phyloP scores from a whole-genome alignment of 768 basidiomycete genomes.

The Phanerodontia chrysosporium region DNA sequence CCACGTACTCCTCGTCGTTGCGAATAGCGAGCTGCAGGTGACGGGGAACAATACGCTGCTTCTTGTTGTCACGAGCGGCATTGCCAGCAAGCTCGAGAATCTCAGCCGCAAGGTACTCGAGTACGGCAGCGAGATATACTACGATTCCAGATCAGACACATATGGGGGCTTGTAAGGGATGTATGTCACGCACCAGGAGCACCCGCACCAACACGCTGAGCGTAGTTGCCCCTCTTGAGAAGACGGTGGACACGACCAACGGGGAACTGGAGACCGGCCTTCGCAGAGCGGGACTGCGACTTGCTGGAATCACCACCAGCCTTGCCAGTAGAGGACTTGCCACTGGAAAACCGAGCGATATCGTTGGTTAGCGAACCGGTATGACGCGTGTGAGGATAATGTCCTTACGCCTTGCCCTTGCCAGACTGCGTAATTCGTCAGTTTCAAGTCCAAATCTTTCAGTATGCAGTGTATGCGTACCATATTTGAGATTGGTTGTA shows the following conservation, averaged over 20 bases:
- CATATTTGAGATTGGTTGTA: conserved; percentile 27
- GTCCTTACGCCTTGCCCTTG: conserved; percentile 49
- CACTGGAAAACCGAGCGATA: conserved; percentile 26
- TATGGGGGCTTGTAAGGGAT: too few relatives aligned
- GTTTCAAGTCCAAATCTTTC: conserved; percentile 5
- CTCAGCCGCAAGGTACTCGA: conserved; percentile 86
- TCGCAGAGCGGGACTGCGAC: conserved; percentile 62
- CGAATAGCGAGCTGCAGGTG: conserved; percentile 74
- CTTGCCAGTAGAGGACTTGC: conserved; percentile 44
- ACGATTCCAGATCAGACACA: too few relatives aligned
- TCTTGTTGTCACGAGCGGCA: conserved; percentile 77
- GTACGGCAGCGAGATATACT: conserved; percentile 83
- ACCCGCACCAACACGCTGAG: conserved; percentile 63
- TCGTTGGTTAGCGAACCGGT: background rate
- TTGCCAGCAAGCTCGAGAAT: conserved; percentile 83
- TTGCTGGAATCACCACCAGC: conserved; percentile 47
- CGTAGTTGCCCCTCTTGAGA: conserved; percentile 70
- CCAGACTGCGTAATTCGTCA: conserved; percentile 38
- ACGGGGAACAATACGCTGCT: conserved; percentile 77
- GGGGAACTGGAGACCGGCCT: conserved; percentile 68
- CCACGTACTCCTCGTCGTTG: conserved; percentile 65
- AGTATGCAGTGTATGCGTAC: conserved; percentile 20
- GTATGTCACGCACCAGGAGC: conserved; percentile 56
- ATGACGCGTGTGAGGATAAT: background rate
- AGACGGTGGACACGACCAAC: conserved; percentile 81